A percentile compares a stretch with the other conserved stretches of the same genome.
These are phyloP conservation scores for Dunaliella primolecta DNA, from an alignment of 139 green algal genomes.

Conservation along the genomic window DNA sequence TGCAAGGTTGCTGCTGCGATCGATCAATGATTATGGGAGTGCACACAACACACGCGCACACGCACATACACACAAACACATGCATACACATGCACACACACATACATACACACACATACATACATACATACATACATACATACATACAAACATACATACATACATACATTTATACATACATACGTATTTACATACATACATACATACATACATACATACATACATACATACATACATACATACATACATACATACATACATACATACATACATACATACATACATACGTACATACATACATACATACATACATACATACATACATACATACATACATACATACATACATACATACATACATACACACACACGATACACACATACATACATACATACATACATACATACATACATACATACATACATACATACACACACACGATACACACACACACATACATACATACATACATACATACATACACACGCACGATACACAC, in stretches of 20 bases:
- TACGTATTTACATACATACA: background rate
- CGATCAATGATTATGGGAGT: too few species aligned
- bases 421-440: too few species aligned
- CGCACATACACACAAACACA: background rate
- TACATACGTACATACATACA: background rate
- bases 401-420: background rate
- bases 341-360: background rate
- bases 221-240: background rate
- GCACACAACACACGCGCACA: background rate
- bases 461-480: too few species aligned
- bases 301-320: background rate
- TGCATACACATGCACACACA: background rate
- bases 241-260: background rate
- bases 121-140: background rate
- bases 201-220: background rate
- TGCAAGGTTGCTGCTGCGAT: too few species aligned
- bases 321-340: background rate
- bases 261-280: background rate
- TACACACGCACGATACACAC: too few species aligned
- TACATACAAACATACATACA: background rate
- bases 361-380: background rate
- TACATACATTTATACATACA: background rate
- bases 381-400: background rate
- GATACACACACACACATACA: too few species aligned
- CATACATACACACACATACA: background rate